A percentile compares a stretch with the other conserved stretches of the same genome.
Evolutionary conservation across 208 protist genomes (phyloP).

Genomic region (Acanthamoeba lugdunensis): DNA sequence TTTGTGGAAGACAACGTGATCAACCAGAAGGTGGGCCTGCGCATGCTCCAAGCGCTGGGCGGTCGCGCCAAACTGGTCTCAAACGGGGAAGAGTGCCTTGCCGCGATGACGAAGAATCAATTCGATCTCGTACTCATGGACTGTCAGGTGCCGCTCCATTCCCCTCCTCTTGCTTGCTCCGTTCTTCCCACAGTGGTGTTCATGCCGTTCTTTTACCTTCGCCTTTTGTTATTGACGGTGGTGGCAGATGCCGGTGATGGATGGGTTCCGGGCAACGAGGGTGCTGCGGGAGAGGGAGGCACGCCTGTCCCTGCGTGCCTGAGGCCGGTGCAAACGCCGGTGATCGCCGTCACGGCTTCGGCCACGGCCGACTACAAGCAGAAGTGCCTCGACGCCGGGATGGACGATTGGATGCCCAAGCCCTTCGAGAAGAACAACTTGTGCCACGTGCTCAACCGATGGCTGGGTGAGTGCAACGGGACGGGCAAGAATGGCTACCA

Average conservation of each 20-base stretch:
- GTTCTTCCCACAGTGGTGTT: too few relatives aligned
- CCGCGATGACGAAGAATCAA: background rate
- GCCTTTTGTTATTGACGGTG: too few relatives aligned
- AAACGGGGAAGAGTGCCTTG: conserved; percentile 24
- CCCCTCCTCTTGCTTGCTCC: too few relatives aligned
- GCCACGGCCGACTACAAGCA: conserved; percentile 13
- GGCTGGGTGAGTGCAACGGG: background rate
- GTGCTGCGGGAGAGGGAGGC: background rate
- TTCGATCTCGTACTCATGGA: conserved; percentile 52
- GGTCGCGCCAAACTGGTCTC: background rate
- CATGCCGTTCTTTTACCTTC: too few relatives aligned
- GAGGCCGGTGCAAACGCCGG: background rate
- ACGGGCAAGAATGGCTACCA: too few relatives aligned
- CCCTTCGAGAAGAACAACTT: conserved; percentile 61
- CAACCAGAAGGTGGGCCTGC: conserved; percentile 17
- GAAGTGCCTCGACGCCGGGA: conserved; percentile 50
- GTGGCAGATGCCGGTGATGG: conserved; percentile 63
- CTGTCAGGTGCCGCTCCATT: background rate
- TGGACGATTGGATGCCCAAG: conserved; percentile 67
- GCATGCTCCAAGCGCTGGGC: conserved; percentile 47
- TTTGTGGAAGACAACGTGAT: conserved; percentile 50
- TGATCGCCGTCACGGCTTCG: conserved; percentile 43
- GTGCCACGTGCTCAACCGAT: conserved; percentile 16
- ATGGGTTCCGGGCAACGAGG: conserved; percentile 34
- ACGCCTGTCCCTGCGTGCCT: too few relatives aligned